Conservation (phyloP, 2,329 filamentous ascomycete species). For the Aspergillus quadrilineatus region DNA sequence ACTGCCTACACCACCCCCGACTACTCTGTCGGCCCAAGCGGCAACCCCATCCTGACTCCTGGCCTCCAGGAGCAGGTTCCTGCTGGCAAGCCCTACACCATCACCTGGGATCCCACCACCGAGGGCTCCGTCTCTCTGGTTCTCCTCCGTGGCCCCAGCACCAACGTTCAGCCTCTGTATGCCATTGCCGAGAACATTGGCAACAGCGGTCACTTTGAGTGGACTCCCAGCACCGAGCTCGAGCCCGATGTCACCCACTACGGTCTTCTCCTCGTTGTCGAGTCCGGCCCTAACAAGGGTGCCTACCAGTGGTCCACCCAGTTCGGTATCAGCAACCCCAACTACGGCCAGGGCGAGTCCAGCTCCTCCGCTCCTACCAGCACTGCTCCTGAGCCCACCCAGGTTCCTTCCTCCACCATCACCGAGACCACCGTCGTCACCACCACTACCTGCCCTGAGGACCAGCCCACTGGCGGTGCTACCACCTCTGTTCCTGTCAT, state of each 20-base stretch:
- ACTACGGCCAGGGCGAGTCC: slow-evolving; percentile 10
- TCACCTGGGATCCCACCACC: slow-evolving; percentile 55
- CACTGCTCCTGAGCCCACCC: slow-evolving; percentile 8
- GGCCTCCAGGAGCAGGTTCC: slow-evolving; percentile 54
- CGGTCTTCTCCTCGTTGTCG: slow-evolving; percentile 62
- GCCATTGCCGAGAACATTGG: slow-evolving; percentile 54
- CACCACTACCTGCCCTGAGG: slow-evolving; percentile 13
- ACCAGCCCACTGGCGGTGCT: slow-evolving; percentile 16
- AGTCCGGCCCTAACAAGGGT: slow-evolving; percentile 51
- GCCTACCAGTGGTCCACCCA: slow-evolving; percentile 61
- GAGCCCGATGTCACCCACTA: slow-evolving; percentile 54
- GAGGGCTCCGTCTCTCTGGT: slow-evolving; percentile 52
- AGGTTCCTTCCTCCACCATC: slow-evolving; percentile 12
- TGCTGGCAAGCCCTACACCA: slow-evolving; percentile 56
- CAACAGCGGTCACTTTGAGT: slow-evolving; percentile 58
- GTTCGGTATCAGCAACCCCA: slow-evolving; percentile 55
- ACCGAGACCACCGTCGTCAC: slow-evolving; percentile 17
- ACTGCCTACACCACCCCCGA: slow-evolving; percentile 40
- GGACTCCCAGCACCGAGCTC: slow-evolving; percentile 54
- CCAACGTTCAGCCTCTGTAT: slow-evolving; percentile 53
- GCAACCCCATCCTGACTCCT: slow-evolving; percentile 57
- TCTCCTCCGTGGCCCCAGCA: slow-evolving; percentile 59
- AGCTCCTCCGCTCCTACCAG: slow-evolving; percentile 11
- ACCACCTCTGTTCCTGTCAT: slow-evolving; percentile 10
- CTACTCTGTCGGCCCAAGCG: slow-evolving; percentile 38